Evolutionary conservation across 305 asterid genomes (phyloP), one percentile per base, ranked within the genome.

Genomic region (Fraxinus sp.): DNA sequence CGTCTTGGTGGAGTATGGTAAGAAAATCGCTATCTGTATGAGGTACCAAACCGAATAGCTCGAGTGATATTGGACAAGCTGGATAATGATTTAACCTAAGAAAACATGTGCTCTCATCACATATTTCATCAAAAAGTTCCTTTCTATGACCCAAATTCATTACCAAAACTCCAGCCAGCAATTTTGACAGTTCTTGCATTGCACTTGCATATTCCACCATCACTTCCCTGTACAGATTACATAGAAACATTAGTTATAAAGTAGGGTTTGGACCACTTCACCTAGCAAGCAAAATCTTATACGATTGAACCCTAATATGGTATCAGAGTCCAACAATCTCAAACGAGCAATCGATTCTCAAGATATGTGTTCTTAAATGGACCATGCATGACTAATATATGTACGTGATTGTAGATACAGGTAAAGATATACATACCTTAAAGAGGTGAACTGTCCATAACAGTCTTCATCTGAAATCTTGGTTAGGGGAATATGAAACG

Each of bases 21-120:
- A 93, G 88, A 66, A 91, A 92, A 90, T 93, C 97, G 77, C 94
- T 92, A 80, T 93, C 97, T 0, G 96, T 92, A 83, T 93, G 97
- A 7, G 97, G 94, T 46, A 93, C 91, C 83, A 93, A 79, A 8
- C 97, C 97, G 28, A 79, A 75, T 1, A 89, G 70, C 20, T 86
- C 85, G 24, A 75, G 71, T 0, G 91, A 76, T 3, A 91, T 44
- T 11, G 91, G 85, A 68, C 95, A 92, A 10, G 82, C 7, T 0
- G 96, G 97, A 36, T 93, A 93, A 0, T 88, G 90, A 76, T 93
- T 93, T 49, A 93, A 76, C 74, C 97, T 70, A 20, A 93, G 88
- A 59, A 89, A 93, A 86, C 97, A 93, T 0, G 95, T 88, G 76
- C 71, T 86, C 9, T 91, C 91, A 7, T 89, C 86, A 14, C 91